These are phyloP conservation scores for Hypoxylon sp. DNA, from an alignment of 2,329 filamentous ascomycete genomes.

Conservation along the genomic window DNA sequence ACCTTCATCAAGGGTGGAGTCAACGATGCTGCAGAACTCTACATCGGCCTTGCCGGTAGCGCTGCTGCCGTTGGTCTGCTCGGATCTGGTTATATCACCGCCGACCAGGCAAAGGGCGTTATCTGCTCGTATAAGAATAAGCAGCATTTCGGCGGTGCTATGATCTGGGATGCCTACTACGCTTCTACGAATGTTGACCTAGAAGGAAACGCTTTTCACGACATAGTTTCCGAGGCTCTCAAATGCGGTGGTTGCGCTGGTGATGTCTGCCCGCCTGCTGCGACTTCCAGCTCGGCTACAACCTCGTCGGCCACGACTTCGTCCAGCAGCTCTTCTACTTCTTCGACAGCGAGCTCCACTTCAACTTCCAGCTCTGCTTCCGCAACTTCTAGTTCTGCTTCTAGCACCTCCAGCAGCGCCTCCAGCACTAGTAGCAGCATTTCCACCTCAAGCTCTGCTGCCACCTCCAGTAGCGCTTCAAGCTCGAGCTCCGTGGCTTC, in stretches of 20 bases:
- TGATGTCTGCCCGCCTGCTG: slow-evolving; percentile 36
- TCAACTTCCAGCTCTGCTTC: slow-evolving; percentile 13
- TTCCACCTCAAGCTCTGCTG: not conserved
- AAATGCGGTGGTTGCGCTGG: slow-evolving; percentile 54
- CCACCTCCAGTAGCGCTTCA: slow-evolving; percentile 18
- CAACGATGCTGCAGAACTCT: slow-evolving; percentile 61
- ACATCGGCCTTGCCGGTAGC: slow-evolving; percentile 59
- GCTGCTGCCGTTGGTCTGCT: slow-evolving; percentile 46
- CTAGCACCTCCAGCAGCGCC: slow-evolving; percentile 7
- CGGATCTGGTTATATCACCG: slow-evolving; percentile 53
- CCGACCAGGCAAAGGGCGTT: slow-evolving; percentile 53
- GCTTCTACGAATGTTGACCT: slow-evolving; percentile 52
- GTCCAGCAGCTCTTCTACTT: slow-evolving; percentile 19
- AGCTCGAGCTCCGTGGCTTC: slow-evolving; percentile 11
- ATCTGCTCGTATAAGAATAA: slow-evolving; percentile 57
- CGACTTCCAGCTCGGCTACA: slow-evolving; percentile 29
- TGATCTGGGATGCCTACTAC: slow-evolving; percentile 60
- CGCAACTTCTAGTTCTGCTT: slow-evolving; percentile 9
- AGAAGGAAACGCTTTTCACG: slow-evolving; percentile 55
- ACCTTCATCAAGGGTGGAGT: slow-evolving; percentile 52
- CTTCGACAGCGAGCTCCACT: slow-evolving; percentile 10
- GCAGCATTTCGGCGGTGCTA: slow-evolving; percentile 60
- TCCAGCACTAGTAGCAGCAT: slow-evolving; percentile 6
- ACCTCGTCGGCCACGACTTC: slow-evolving; percentile 25
- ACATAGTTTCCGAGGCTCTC: slow-evolving; percentile 56